phyloP scores from a whole-genome alignment of 2,329 filamentous ascomycete genomes.

The Colletotrichum aenigma region DNA sequence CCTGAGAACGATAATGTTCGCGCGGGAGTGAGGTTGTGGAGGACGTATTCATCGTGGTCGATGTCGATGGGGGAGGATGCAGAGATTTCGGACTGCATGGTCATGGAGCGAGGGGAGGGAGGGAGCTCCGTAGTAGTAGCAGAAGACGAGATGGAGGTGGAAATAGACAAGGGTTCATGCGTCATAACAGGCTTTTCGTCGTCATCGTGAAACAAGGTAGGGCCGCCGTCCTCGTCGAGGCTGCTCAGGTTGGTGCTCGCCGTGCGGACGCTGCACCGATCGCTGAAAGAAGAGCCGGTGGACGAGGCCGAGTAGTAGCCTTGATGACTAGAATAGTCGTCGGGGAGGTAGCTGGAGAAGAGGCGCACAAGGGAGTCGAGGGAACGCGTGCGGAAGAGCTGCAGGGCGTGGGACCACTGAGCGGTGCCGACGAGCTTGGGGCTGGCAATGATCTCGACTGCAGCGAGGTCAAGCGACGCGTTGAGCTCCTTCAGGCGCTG shows the following conservation, averaged over 20 bases:
- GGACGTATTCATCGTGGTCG: constrained; percentile 34
- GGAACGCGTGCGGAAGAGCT: constrained; percentile 63
- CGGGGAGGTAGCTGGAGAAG: constrained; percentile 63
- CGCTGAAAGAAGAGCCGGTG: constrained; percentile 40
- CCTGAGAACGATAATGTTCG: constrained; percentile 58
- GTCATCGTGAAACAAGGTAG: constrained; percentile 46
- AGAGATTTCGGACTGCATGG: constrained; percentile 49
- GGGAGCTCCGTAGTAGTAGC: constrained; percentile 36
- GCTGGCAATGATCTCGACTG: constrained; percentile 66
- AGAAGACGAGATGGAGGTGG: constrained; percentile 27
- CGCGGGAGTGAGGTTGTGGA: constrained; percentile 42
- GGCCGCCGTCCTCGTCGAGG: constrained; percentile 35
- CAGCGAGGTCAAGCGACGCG: constrained; percentile 58
- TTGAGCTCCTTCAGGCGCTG: constrained; percentile 61
- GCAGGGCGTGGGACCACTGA: constrained; percentile 63
- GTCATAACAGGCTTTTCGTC: constrained; percentile 44
- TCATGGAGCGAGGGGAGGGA: constrained; percentile 55
- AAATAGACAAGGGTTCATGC: constrained; percentile 46
- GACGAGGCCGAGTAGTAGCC: constrained; percentile 32
- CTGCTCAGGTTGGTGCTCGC: constrained; percentile 43
- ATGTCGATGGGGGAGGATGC: constrained; percentile 39
- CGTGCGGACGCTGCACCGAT: constrained; percentile 40
- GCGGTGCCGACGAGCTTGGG: constrained; percentile 61
- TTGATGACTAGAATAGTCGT: constrained; percentile 49
- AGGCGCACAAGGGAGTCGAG: constrained; percentile 65